These are phyloP conservation scores for Tylopilus rubrobrunneus DNA, from an alignment of 768 basidiomycete genomes.

Conservation along the genomic window DNA sequence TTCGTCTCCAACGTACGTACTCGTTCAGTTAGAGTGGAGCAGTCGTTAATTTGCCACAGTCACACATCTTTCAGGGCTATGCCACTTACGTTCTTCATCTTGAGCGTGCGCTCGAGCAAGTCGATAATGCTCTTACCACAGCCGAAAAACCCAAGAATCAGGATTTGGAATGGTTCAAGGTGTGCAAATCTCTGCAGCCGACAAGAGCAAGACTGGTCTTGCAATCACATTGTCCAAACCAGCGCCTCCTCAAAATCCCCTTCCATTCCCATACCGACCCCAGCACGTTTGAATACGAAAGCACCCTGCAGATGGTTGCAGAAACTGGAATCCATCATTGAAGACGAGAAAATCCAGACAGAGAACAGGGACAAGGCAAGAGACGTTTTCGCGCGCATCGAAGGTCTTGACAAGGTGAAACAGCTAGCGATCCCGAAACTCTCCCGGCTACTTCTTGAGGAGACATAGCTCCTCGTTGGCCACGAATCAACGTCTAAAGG, in stretches of 20 bases:
- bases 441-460: conserved; percentile 82
- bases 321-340: conserved; percentile 97
- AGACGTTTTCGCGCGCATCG: conserved; percentile 93
- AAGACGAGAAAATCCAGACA: conserved; percentile 96
- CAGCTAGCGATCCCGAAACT: conserved; percentile 90
- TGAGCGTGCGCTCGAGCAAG: conserved; percentile 84
- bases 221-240: conserved; percentile 98
- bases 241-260: conserved; percentile 91
- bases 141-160: conserved; percentile 82
- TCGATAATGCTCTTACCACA: conserved; percentile 70
- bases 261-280: conserved; percentile 98
- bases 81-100: conserved; percentile 92
- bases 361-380: conserved; percentile 95
- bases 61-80: conserved; percentile 91
- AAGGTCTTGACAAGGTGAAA: conserved; percentile 91
- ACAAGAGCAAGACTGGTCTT: conserved; percentile 90
- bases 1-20: conserved; percentile 84
- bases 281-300: conserved; percentile 95
- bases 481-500: conserved; percentile 25
- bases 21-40: conserved; percentile 7
- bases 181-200: conserved; percentile 70
- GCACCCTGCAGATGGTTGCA: conserved; percentile 92
- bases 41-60: conserved; percentile 44
- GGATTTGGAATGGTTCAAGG: conserved; percentile 74
- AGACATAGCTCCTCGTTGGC: conserved; percentile 51